A percentile compares a stretch with the other conserved stretches of the same genome.
These are phyloP conservation scores for Talaromyces sp. DNA, from an alignment of 2,329 filamentous ascomycete species.

Conservation along the genomic window DNA sequence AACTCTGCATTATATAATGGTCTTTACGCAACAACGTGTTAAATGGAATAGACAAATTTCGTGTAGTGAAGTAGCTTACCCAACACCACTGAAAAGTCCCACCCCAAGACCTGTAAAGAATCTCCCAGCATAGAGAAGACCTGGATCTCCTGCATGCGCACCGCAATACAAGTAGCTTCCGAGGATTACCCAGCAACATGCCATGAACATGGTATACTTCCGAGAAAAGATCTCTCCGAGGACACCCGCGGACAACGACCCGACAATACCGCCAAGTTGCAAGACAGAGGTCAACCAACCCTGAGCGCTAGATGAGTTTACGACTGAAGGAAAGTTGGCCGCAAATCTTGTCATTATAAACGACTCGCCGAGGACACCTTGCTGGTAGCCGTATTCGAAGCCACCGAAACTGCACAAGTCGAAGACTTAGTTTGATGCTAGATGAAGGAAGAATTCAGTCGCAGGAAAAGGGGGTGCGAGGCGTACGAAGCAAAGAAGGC, in stretches of 20 bases:
- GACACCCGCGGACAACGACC: constrained; percentile 44
- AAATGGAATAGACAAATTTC: neutral
- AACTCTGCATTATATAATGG: constrained; percentile 54
- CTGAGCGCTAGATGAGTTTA: constrained; percentile 38
- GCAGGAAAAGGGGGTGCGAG: neutral
- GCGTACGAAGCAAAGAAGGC: constrained; percentile 48
- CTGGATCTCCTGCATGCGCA: constrained; percentile 25
- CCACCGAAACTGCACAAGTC: constrained; percentile 38
- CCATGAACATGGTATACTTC: constrained; percentile 52
- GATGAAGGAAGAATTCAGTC: neutral
- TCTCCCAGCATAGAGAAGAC: constrained; percentile 22
- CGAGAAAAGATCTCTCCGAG: constrained; percentile 51
- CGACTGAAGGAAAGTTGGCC: constrained; percentile 45
- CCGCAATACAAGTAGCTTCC: constrained; percentile 38
- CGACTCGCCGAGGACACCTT: constrained; percentile 42
- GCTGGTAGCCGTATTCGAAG: constrained; percentile 50
- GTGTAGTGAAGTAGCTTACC: neutral
- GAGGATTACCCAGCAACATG: constrained; percentile 48
- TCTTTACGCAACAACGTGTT: constrained; percentile 23
- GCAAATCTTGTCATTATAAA: constrained; percentile 52
- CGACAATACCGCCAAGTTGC: constrained; percentile 48
- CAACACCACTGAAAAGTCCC: constrained; percentile 19
- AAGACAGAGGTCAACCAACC: constrained; percentile 52
- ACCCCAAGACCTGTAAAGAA: constrained; percentile 33
- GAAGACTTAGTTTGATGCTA: neutral